Evolutionary conservation across 2,329 filamentous ascomycete species (phyloP), one percentile per base, ranked within the genome.

Genomic region (Nannizziopsis barbatae): DNA sequence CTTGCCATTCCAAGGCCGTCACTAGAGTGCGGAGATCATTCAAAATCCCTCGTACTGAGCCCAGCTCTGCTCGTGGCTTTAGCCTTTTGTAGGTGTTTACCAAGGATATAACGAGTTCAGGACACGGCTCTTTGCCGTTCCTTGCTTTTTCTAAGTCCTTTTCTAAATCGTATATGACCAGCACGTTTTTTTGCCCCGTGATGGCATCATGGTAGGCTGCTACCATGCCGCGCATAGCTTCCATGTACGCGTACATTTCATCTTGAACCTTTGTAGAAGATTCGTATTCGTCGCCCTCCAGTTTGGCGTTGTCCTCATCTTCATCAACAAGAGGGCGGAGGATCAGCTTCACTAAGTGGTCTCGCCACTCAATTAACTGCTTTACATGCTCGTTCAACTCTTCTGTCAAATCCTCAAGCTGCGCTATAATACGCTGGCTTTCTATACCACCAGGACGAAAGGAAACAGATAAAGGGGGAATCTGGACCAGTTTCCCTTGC

Each of bases 251-350:
- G 65, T 90, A 86, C 37, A 95, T 77, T 60, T 93, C 81, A 52
- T 95, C 90, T 65, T 96, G 90, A 40, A 83, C 76, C 62, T 86
- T 86, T 0, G 88, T 86, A 0, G 90, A 94, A 30, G 85, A 79
- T 56, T 87, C 84, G 53, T 95, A 92, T 62, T 96, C 92, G 51
- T 95, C 83, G 18, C 92, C 92, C 9, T 87, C 90, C 2, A 80
- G 76, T 50, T 94, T 86, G 8, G 75, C 66, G n/a, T 70, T 71
- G 12, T 80, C 79, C 36, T 94, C 22, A 7, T 27, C 87, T 59
- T 92, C 81, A 56, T 96, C 92, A 14, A 96, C 79, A 1, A 96
- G 73, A 0, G 86, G 80, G 52, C 80, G 75, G 9, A 84, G 68
- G 8, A 95, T 72, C 15, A 90, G 75, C 47, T 83, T 75, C 14